Conservation (phyloP, 2,329 filamentous ascomycete species). For the Coniochaeta sp. region DNA sequence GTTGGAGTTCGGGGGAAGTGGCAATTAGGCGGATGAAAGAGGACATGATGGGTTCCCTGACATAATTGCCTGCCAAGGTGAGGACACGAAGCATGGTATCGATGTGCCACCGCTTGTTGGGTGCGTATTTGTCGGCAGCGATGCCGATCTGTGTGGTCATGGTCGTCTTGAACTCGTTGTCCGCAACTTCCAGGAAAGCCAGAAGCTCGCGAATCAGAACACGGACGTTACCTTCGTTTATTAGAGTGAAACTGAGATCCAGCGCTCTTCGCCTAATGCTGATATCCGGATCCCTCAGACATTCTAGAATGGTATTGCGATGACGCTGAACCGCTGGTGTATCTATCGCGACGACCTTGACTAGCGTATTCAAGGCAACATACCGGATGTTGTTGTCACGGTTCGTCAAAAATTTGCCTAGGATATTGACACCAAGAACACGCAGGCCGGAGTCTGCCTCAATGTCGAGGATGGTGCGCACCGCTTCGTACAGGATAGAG, state of each 20-base stretch:
- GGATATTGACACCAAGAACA: conserved; percentile 93
- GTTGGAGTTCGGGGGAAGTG: conserved; percentile 88
- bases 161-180: conserved; percentile 96
- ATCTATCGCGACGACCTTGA: conserved; percentile 96
- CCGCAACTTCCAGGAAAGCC: conserved; percentile 91
- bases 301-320: conserved; percentile 95
- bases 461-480: conserved; percentile 94
- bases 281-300: conserved; percentile 92
- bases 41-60: conserved; percentile 95
- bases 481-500: conserved; percentile 94
- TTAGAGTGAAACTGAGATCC: conserved; percentile 94
- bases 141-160: conserved; percentile 99
- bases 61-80: conserved; percentile 89
- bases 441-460: conserved; percentile 93
- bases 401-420: conserved; percentile 97
- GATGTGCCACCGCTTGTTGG: conserved; percentile 97
- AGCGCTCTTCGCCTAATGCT: conserved; percentile 93
- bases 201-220: conserved; percentile 88
- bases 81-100: conserved; percentile 95
- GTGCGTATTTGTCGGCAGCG: conserved; percentile 89
- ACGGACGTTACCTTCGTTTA: conserved; percentile 93
- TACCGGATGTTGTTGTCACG: conserved; percentile 99
- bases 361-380: conserved; percentile 91
- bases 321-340: conserved; percentile 96
- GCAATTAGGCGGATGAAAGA: conserved; percentile 95